These are phyloP conservation scores for Chlorella sp. DNA, from an alignment of 139 green algal genomes.

Conservation along the genomic window DNA sequence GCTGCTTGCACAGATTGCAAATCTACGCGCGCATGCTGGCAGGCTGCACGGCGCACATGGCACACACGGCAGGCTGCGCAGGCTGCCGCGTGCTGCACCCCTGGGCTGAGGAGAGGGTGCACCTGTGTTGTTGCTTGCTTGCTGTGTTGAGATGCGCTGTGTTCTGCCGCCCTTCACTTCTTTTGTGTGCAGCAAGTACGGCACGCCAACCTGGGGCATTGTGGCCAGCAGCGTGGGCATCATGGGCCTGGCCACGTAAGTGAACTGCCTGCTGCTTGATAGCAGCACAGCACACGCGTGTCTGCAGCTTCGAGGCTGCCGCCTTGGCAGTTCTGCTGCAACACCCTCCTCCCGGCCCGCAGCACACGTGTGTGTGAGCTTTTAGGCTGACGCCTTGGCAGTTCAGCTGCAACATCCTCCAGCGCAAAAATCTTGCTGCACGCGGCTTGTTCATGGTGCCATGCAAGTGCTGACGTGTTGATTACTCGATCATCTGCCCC, in stretches of 20 bases:
- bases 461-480: neutral
- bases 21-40: too few relatives aligned
- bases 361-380: too few relatives aligned
- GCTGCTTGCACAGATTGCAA: too few relatives aligned
- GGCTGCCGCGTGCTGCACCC: neutral
- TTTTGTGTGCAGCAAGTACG: constrained; percentile 75
- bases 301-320: neutral
- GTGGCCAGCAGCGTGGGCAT: constrained; percentile 83
- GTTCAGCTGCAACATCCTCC: too few relatives aligned
- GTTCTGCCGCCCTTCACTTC: neutral
- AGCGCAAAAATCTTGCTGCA: too few relatives aligned
- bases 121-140: neutral
- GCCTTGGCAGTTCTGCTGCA: too few relatives aligned
- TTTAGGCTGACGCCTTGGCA: neutral
- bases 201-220: constrained; percentile 91
- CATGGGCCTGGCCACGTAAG: constrained; percentile 63
- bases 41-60: too few relatives aligned
- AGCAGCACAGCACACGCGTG: too few relatives aligned
- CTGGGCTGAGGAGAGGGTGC: neutral
- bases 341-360: too few relatives aligned
- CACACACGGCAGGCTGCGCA: too few relatives aligned
- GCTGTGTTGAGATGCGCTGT: neutral
- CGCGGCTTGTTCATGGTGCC: neutral
- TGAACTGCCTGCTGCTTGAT: neutral
- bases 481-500: neutral